phyloP scores from a whole-genome alignment of 768 basidiomycete genomes.

The Amanita molliuscula region DNA sequence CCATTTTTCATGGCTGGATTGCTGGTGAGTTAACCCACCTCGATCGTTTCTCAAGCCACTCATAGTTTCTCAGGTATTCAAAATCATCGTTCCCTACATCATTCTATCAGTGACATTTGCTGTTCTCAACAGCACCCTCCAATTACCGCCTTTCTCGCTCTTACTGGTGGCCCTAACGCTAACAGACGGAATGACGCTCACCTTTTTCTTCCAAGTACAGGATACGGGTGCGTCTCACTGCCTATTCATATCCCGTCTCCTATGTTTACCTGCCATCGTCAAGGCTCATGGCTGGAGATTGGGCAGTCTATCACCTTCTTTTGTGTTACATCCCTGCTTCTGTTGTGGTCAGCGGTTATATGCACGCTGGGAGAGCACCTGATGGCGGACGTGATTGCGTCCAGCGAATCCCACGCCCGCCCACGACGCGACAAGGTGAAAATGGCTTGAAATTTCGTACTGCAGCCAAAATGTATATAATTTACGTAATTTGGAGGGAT shows the following conservation, averaged over 20 bases:
- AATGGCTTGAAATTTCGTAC: not conserved
- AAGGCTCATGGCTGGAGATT: conserved; percentile 84
- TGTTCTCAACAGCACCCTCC: conserved; percentile 53
- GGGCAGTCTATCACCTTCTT: conserved; percentile 86
- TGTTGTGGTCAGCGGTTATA: conserved; percentile 73
- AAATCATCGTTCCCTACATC: conserved; percentile 73
- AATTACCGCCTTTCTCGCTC: conserved; percentile 70
- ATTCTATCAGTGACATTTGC: conserved; percentile 65
- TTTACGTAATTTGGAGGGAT: too few species aligned
- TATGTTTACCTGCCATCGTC: conserved; percentile 4
- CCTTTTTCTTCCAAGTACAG: conserved; percentile 77
- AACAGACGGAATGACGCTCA: conserved; percentile 72
- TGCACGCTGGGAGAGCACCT: conserved; percentile 64
- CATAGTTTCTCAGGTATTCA: conserved; percentile 47
- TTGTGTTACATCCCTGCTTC: conserved; percentile 68
- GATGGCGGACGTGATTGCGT: conserved; percentile 34
- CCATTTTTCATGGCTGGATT: conserved; percentile 77
- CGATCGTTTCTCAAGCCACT: not conserved
- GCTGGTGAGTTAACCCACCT: conserved; percentile 33
- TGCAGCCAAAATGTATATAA: too few species aligned
- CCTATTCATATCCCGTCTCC: not conserved
- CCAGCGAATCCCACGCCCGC: not conserved
- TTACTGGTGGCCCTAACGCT: conserved; percentile 69
- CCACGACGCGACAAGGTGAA: not conserved
- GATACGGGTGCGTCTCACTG: conserved; percentile 47